These are phyloP conservation scores for Pharus latifolius DNA, from an alignment of 176 grass and related monocot genomes.

Conservation along the genomic window DNA sequence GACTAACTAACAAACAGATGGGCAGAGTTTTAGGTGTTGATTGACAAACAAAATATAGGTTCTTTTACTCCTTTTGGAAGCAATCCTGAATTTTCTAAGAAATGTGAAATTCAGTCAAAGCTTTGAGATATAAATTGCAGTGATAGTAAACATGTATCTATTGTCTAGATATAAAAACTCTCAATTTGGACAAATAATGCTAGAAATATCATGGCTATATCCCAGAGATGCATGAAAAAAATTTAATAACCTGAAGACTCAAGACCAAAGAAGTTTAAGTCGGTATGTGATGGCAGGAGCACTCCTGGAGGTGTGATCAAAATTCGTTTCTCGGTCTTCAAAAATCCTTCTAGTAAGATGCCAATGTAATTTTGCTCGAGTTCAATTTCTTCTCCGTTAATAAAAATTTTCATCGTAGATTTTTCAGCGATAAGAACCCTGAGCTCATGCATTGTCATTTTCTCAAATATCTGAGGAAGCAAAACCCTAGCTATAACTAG, in stretches of 20 bases:
- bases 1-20: background rate
- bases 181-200: no score
- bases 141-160: no score
- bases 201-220: no score
- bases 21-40: background rate
- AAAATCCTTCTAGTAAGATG: conserved; percentile 88
- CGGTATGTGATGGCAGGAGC: conserved; percentile 39
- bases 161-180: no score
- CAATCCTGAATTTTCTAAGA: no score
- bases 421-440: conserved; percentile 67
- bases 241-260: conserved; percentile 60
- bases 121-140: no score
- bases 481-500: conserved; percentile 60
- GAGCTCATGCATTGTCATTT: conserved; percentile 79
- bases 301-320: conserved; percentile 62
- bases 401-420: conserved; percentile 51
- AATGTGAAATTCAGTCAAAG: no score
- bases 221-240: background rate
- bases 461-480: conserved; percentile 86
- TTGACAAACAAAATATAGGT: no score
- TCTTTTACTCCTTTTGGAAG: no score
- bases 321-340: conserved; percentile 39
- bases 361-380: conserved; percentile 40
- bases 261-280: conserved; percentile 43
- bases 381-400: conserved; percentile 71